A percentile compares a stretch with the other conserved stretches of the same genome.
phyloP scores from a whole-genome alignment of 805 yeast genomes.

The Candida xyloterini region DNA sequence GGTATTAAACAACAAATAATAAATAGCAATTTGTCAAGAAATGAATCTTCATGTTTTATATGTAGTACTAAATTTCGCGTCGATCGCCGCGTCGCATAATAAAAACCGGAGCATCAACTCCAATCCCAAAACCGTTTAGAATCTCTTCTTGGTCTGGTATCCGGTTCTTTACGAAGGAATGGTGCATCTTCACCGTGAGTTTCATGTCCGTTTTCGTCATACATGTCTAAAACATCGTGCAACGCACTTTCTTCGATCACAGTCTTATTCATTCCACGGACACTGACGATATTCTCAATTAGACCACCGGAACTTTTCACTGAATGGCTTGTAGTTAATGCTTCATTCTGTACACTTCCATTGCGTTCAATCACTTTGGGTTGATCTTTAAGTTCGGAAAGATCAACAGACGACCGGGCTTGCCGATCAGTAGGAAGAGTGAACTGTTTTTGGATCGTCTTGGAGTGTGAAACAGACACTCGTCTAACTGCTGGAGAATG shows the following conservation, averaged over 20 bases:
- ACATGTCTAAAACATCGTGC: constrained; percentile 30
- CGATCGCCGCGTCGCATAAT: constrained; percentile 1
- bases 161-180: constrained; percentile 3
- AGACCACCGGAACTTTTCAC: constrained; percentile 53
- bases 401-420: constrained; percentile 23
- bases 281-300: constrained; percentile 77
- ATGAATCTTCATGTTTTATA: not conserved
- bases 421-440: constrained; percentile 17
- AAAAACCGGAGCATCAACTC: constrained; percentile 5
- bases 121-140: constrained; percentile 27
- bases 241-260: constrained; percentile 64
- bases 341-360: constrained; percentile 3
- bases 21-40: not conserved
- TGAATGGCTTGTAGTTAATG: constrained; percentile 11
- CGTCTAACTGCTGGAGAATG: too few species aligned
- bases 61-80: not conserved
- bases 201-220: constrained; percentile 16
- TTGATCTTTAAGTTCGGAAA: constrained; percentile 20
- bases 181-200: constrained; percentile 9
- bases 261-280: constrained; percentile 81
- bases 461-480: too few species aligned
- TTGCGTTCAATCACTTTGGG: not conserved
- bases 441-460: constrained; percentile 15
- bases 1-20: not conserved
- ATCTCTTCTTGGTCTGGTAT: constrained; percentile 16